These are phyloP conservation scores for Isatis lusitanica DNA, from an alignment of 441 rosid genomes.

Conservation along the genomic window DNA sequence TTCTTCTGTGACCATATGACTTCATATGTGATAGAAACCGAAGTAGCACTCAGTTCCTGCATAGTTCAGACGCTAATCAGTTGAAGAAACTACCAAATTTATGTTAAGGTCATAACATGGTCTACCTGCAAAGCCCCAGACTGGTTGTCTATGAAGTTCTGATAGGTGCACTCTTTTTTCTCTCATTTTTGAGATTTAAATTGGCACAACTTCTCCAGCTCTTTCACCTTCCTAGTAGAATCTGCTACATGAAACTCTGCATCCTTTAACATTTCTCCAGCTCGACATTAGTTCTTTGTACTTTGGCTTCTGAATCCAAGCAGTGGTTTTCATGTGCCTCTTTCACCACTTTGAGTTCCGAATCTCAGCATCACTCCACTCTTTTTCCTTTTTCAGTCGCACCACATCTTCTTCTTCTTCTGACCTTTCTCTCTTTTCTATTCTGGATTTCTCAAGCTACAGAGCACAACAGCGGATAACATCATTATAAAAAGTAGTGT, in stretches of 20 bases:
- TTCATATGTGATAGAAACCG: constrained; percentile 62
- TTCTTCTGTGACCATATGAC: constrained; percentile 51
- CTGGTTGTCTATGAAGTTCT: constrained; percentile 50
- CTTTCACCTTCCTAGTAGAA: constrained; percentile 65
- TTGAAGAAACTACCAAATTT: constrained; percentile 14
- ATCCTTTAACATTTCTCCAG: constrained; percentile 63
- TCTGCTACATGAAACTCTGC: constrained; percentile 52
- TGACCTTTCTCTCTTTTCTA: constrained; percentile 69
- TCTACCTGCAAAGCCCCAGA: constrained; percentile 65
- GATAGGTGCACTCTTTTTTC: constrained; percentile 56
- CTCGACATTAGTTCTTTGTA: constrained; percentile 46
- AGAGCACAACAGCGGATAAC: constrained; percentile 33
- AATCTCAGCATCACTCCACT: constrained; percentile 54
- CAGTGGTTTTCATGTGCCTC: constrained; percentile 49
- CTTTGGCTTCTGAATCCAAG: constrained; percentile 58
- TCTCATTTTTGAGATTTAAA: constrained; percentile 63
- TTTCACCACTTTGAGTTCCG: constrained; percentile 54
- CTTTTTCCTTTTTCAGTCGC: constrained; percentile 62
- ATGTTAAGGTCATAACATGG: too few relatives aligned
- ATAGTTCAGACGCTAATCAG: constrained; percentile 24
- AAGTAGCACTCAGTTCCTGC: constrained; percentile 67
- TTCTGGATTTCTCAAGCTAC: constrained; percentile 68
- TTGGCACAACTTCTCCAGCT: constrained; percentile 64
- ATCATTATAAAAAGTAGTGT: background rate
- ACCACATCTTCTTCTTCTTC: constrained; percentile 61